Percentiles rank a stretch among this genome's conserved stretches.
Conservation (phyloP, 2,329 filamentous ascomycete species). For the Chrysosporium keratinophilum region DNA sequence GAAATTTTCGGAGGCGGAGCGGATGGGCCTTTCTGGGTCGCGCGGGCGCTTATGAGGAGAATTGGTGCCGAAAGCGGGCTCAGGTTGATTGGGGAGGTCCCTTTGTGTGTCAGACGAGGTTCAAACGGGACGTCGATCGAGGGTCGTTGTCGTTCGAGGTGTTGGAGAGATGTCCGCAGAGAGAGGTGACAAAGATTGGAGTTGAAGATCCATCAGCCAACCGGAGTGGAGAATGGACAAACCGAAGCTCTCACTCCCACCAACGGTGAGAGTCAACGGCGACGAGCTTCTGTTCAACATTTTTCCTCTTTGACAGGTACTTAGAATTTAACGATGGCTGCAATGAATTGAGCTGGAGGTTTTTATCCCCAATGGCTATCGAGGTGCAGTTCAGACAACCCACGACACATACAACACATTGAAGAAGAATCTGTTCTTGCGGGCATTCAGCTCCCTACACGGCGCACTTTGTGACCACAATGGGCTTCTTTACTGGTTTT, state of each 20-base stretch:
- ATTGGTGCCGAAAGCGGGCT: background rate
- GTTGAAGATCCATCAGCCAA: slow-evolving; percentile 7
- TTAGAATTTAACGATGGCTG: too few species aligned
- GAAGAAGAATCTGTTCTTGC: too few species aligned
- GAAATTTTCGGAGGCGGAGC: background rate
- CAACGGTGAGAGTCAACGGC: background rate
- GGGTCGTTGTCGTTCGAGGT: background rate
- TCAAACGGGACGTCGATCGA: background rate
- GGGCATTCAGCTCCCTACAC: background rate
- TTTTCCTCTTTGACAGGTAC: too few species aligned
- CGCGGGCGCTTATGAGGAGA: too few species aligned
- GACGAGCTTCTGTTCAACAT: background rate
- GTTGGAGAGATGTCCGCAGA: background rate
- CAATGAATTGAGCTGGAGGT: too few species aligned
- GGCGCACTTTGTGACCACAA: slow-evolving; percentile 25
- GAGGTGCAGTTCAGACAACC: too few species aligned
- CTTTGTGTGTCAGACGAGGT: background rate
- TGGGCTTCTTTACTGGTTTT: slow-evolving; percentile 67
- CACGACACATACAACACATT: too few species aligned
- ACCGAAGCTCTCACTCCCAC: background rate
- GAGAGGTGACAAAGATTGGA: background rate
- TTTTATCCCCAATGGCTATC: too few species aligned
- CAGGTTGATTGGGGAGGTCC: background rate
- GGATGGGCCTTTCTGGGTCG: background rate
- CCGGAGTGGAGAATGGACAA: slow-evolving; percentile 6